phyloP scores from a whole-genome alignment of 345 rosid species.

The Gossypium sturtianum region DNA sequence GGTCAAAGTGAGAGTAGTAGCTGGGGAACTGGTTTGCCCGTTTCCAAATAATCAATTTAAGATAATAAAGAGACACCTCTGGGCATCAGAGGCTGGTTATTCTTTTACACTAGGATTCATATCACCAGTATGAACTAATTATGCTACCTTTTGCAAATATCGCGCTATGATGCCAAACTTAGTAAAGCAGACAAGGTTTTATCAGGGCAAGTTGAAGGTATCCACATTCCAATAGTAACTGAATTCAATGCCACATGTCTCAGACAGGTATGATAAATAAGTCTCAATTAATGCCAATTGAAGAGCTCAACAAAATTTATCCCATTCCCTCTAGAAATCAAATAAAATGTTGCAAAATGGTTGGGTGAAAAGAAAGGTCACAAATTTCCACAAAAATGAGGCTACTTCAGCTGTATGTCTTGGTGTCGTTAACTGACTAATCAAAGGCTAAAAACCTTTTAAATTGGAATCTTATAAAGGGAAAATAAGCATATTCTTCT shows the following conservation, averaged over 20 bases:
- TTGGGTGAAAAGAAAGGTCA: neutral
- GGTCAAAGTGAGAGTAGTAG: neutral
- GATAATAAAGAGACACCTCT: neutral
- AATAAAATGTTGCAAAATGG: neutral
- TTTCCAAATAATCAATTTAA: neutral
- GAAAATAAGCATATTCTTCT: slow-evolving; percentile 13
- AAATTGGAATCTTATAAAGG: slow-evolving; percentile 12
- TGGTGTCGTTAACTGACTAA: neutral
- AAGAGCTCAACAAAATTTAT: slow-evolving; percentile 12
- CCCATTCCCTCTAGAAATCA: neutral
- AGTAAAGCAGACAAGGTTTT: neutral
- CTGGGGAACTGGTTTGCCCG: neutral
- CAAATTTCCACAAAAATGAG: neutral
- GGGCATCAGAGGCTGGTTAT: neutral
- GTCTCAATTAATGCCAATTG: slow-evolving; percentile 24
- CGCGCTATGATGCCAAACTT: neutral
- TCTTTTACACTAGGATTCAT: neutral
- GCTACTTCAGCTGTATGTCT: neutral
- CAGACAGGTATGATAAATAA: slow-evolving; percentile 14
- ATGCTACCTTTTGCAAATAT: neutral
- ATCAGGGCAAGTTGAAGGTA: slow-evolving; percentile 5
- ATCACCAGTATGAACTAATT: neutral
- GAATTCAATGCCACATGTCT: slow-evolving; percentile 17
- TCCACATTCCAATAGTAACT: slow-evolving; percentile 1
- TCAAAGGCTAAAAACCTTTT: neutral